A percentile compares a stretch with the other conserved stretches of the same genome.
These are phyloP conservation scores for Zelopaecilomyces penicillatus DNA, from an alignment of 2,329 filamentous ascomycete species.

Conservation along the genomic window DNA sequence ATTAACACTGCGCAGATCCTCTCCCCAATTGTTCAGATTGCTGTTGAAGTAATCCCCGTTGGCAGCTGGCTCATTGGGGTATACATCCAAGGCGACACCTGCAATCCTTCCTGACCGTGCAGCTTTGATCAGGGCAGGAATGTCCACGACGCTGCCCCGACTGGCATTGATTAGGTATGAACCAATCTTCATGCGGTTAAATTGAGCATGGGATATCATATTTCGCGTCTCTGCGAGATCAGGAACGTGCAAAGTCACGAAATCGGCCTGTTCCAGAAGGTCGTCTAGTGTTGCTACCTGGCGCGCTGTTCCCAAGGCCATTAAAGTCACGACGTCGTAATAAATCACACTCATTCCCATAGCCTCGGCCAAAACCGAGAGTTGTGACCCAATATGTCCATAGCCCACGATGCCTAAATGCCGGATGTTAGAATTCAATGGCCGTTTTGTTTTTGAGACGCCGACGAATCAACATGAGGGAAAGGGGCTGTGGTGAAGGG, in stretches of 20 bases:
- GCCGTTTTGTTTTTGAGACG: background rate
- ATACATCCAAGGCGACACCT: conserved; percentile 93
- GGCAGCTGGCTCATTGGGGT: conserved; percentile 83
- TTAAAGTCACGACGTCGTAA: conserved; percentile 89
- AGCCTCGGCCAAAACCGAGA: conserved; percentile 89
- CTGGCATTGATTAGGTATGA: conserved; percentile 95
- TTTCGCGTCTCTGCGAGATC: conserved; percentile 88
- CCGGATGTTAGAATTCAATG: background rate
- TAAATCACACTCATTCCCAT: conserved; percentile 99
- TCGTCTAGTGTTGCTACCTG: conserved; percentile 73
- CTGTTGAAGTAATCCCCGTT: conserved; percentile 94
- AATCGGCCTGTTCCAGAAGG: conserved; percentile 75
- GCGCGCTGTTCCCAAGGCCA: conserved; percentile 81
- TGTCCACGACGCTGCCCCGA: conserved; percentile 88
- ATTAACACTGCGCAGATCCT: conserved; percentile 74
- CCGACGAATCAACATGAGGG: background rate
- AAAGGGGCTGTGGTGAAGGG: background rate
- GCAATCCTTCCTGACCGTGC: conserved; percentile 81
- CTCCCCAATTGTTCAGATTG: conserved; percentile 72
- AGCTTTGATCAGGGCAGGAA: conserved; percentile 80
- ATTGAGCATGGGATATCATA: conserved; percentile 73
- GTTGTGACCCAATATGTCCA: conserved; percentile 91
- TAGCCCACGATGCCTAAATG: conserved; percentile 80
- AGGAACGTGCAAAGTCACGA: conserved; percentile 90
- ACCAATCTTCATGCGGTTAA: conserved; percentile 85